Base-by-base conservation (phyloP, 257 asterid species). In the Fraxinus anomala region DNA sequence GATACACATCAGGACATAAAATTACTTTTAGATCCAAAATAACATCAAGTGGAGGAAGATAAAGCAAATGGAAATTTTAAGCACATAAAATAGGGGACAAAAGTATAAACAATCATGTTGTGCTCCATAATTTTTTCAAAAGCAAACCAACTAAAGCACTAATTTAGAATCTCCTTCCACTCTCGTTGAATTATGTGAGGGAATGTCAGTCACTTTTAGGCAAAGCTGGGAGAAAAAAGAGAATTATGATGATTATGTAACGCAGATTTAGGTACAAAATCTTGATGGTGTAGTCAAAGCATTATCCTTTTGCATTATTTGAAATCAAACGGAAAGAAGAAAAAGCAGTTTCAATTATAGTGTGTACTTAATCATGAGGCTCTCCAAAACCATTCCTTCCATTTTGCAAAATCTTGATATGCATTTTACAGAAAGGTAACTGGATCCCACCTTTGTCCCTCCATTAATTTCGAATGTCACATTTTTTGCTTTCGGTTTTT, bases 121-220 rank as follows among this genome's bases (percentile, higher is more conserved):
- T 63, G 56, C 76, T 78, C 84, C 76, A 78, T 84, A 47, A 81
- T 82, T 80, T 16, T 63, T 24, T 26, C 80, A 77, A 86, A 83
- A 86, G 89, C 87, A 76, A 70, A 72, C 77, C 87, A 75, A 75
- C 83, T 82, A 75, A 75, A 61, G 51, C 51, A 56, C 79, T 73
- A 44, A 39, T 19, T 44, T 84, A 82, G 75, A 80, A 86, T 82
- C 89, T 83, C 77, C 87, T 70, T 83, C 79, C 66, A 51, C 83
- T 37, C 75, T 82, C 77, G 76, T 79, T 42, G 83, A 86, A 86
- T 85, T 82, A 84, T 84, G 87, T 85, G 89, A 82, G 84, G 86
- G 88, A 87, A 87, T 85, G 85, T 87, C 82, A 75, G 54, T 75
- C 70, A 73, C 80, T 86, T 85, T 85, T 83, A 73, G 77, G 74